A percentile compares a stretch with the other conserved stretches of the same genome.
Conservation (phyloP, 345 rosid species). For the Murraya paniculata region DNA sequence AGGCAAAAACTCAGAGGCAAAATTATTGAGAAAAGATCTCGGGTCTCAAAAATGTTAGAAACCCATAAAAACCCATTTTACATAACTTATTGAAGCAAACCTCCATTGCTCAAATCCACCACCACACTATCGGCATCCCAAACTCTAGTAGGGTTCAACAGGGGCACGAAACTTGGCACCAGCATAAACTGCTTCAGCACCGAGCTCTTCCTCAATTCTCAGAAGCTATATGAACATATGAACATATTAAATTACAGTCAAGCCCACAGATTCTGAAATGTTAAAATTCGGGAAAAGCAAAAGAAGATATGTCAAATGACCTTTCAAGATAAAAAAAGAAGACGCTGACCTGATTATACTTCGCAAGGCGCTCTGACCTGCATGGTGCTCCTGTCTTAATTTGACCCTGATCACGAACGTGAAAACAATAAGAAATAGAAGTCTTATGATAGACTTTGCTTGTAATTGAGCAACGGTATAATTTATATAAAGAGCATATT, state of each 20-base stretch:
- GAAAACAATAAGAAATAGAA: background rate
- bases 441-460: background rate
- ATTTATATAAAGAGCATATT: slow-evolving; percentile 3
- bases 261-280: background rate
- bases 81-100: slow-evolving; percentile 20
- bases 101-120: background rate
- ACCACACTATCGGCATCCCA: background rate
- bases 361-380: slow-evolving; percentile 97
- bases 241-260: background rate
- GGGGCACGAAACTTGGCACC: slow-evolving; percentile 84
- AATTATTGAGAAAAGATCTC: slow-evolving; percentile 18
- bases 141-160: slow-evolving; percentile 74
- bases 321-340: background rate
- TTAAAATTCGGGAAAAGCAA: background rate
- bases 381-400: slow-evolving; percentile 98
- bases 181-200: slow-evolving; percentile 76
- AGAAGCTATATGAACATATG: slow-evolving; percentile 47
- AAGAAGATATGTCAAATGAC: background rate
- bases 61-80: background rate
- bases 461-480: background rate
- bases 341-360: slow-evolving; percentile 74
- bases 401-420: slow-evolving; percentile 59
- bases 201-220: slow-evolving; percentile 94
- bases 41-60: background rate
- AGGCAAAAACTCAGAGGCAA: slow-evolving; percentile 17